Evolutionary conservation across 116 monocot species (phyloP).

Genomic region (Iris pallida): DNA sequence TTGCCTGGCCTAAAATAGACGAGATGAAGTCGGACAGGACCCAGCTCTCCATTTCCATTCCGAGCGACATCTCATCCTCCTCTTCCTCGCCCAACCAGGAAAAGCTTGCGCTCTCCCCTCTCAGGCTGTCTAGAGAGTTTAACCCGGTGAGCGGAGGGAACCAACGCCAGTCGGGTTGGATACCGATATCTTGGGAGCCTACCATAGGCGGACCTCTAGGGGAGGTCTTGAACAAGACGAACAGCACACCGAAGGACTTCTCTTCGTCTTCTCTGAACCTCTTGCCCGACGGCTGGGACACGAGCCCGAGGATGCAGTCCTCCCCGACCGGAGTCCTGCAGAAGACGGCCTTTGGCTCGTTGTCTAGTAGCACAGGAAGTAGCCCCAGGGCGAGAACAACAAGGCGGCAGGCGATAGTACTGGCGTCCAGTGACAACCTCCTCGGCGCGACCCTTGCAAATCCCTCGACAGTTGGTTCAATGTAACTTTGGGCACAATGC

Average conservation of each 20-base stretch:
- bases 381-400: slow-evolving; percentile 62
- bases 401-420: slow-evolving; percentile 31
- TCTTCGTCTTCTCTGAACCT: slow-evolving; percentile 48
- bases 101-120: slow-evolving; percentile 34
- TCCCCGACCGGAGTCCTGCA: slow-evolving; percentile 80
- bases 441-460: slow-evolving; percentile 49
- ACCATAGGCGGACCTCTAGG: slow-evolving; percentile 84
- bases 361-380: slow-evolving; percentile 78
- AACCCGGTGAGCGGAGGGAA: slow-evolving; percentile 28
- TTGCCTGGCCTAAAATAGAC: slow-evolving; percentile 54
- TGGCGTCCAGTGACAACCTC: slow-evolving; percentile 35
- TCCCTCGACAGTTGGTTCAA: slow-evolving; percentile 20
- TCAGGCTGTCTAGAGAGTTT: slow-evolving; percentile 39
- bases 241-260: slow-evolving; percentile 31
- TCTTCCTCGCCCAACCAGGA: slow-evolving; percentile 50
- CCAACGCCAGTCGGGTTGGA: slow-evolving; percentile 37
- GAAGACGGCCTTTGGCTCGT: slow-evolving; percentile 61
- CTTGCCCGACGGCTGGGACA: slow-evolving; percentile 56
- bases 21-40: slow-evolving; percentile 48
- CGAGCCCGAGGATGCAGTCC: slow-evolving; percentile 37
- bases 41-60: slow-evolving; percentile 85
- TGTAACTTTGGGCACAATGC: too few relatives aligned
- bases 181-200: slow-evolving; percentile 54
- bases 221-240: slow-evolving; percentile 74
- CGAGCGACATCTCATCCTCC: slow-evolving; percentile 52